phyloP scores from a whole-genome alignment of 2,329 filamentous ascomycete genomes.

The Hortaea werneckii region DNA sequence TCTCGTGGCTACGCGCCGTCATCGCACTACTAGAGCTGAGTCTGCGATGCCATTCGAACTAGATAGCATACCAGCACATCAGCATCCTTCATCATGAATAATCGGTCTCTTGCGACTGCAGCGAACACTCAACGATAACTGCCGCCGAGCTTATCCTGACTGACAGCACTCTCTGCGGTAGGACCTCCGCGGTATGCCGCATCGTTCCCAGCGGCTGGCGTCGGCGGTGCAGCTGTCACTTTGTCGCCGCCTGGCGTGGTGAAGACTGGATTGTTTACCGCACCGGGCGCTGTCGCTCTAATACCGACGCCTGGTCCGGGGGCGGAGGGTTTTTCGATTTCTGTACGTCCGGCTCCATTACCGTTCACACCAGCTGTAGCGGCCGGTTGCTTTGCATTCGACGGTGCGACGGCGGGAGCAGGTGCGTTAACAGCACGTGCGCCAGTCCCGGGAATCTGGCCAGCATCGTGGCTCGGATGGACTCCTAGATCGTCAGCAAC shows the following conservation, averaged over 20 bases:
- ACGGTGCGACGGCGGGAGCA: not conserved
- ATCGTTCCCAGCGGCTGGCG: not conserved
- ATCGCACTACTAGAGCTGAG: not conserved
- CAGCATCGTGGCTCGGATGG: not conserved
- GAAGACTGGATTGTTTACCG: not conserved
- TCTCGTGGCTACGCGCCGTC: not conserved
- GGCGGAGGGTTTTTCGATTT: not conserved
- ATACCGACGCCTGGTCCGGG: not conserved
- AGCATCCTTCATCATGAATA: not conserved
- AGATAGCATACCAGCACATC: not conserved
- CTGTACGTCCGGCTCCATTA: not conserved
- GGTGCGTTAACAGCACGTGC: not conserved
- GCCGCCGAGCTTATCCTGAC: not conserved
- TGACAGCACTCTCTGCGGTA: constrained; percentile 1
- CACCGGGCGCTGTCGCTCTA: not conserved
- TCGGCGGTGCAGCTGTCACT: not conserved
- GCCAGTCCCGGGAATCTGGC: not conserved
- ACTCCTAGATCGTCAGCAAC: constrained; percentile 3
- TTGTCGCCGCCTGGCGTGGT: not conserved
- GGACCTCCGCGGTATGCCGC: constrained; percentile 2
- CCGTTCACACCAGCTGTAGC: not conserved
- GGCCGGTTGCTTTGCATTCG: not conserved
- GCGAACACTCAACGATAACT: constrained; percentile 3
- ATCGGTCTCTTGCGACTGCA: not conserved
- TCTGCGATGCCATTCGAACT: not conserved